These are phyloP conservation scores for Solanum lycopersicoides DNA, from an alignment of 257 asterid species.

Conservation along the genomic window DNA sequence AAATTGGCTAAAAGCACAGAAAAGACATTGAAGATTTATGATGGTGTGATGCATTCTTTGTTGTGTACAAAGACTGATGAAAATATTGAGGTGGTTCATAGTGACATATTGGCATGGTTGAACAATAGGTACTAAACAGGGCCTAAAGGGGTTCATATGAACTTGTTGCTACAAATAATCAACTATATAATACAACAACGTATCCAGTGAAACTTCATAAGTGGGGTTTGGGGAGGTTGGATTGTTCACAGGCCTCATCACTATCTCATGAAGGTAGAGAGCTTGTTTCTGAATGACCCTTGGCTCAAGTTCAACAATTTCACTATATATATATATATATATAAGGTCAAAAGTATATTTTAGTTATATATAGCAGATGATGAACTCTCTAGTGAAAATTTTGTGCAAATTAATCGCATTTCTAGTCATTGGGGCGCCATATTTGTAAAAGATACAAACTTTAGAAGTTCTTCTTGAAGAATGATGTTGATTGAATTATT, in stretches of 20 bases:
- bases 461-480: background rate
- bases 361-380: background rate
- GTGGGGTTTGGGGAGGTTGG: background rate
- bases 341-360: background rate
- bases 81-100: slow-evolving; percentile 55
- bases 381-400: background rate
- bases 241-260: background rate
- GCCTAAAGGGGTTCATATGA: background rate
- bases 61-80: slow-evolving; percentile 81
- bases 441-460: background rate
- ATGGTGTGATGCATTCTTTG: slow-evolving; percentile 90
- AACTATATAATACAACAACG: background rate
- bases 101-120: slow-evolving; percentile 63
- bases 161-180: background rate
- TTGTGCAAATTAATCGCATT: background rate
- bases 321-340: background rate
- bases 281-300: background rate
- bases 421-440: background rate
- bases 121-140: slow-evolving; percentile 9
- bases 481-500: background rate
- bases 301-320: background rate
- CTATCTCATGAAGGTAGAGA: background rate
- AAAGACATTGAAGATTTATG: slow-evolving; percentile 66
- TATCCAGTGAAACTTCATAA: background rate
- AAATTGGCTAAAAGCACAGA: slow-evolving; percentile 53